Evolutionary conservation across 306 rosid species (phyloP).

Genomic region (Cicer bijugum): DNA sequence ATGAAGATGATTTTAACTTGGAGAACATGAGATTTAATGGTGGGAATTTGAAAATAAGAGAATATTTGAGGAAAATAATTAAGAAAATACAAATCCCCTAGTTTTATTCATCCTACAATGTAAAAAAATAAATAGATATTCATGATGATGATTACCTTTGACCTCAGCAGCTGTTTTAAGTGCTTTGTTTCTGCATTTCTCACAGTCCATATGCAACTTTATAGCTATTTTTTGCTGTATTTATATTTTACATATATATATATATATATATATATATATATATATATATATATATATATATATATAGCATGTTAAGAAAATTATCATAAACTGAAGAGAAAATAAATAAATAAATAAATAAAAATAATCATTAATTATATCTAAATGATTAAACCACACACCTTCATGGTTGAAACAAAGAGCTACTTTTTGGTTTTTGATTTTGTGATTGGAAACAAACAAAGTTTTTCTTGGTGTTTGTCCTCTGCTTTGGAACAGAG

Average conservation of each 20-base stretch:
- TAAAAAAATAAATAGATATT: background rate
- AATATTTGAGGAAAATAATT: no score
- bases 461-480: slow-evolving; percentile 13
- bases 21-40: background rate
- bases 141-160: slow-evolving; percentile 34
- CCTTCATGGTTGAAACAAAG: slow-evolving; percentile 43
- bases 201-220: slow-evolving; percentile 44
- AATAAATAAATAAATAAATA: background rate
- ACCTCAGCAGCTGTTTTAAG: slow-evolving; percentile 44
- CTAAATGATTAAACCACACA: slow-evolving; percentile 7
- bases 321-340: no score
- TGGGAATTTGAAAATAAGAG: no score
- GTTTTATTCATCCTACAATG: no score
- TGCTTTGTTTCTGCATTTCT: slow-evolving; percentile 50
- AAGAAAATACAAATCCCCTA: no score
- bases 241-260: background rate
- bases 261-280: background rate
- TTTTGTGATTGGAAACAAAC: slow-evolving; percentile 22
- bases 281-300: background rate
- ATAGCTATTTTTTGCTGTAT: slow-evolving; percentile 48
- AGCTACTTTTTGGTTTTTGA: background rate
- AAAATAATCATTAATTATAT: background rate
- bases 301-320: background rate
- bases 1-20: no score
- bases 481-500: slow-evolving; percentile 33